phyloP scores from a whole-genome alignment of 208 protist species.

The Trypanosoma melophagium region DNA sequence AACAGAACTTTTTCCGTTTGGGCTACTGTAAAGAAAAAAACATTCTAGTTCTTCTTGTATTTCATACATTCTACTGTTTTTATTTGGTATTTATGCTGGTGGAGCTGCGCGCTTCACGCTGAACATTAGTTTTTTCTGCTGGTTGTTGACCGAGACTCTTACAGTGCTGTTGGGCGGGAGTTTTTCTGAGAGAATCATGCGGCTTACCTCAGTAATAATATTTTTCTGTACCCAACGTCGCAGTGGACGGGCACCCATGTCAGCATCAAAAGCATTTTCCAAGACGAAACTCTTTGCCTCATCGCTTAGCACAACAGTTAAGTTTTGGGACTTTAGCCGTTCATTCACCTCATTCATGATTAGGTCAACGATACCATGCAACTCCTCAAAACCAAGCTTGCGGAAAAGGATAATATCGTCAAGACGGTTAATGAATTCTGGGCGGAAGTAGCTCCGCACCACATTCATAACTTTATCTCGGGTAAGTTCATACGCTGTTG shows the following conservation, averaged over 20 bases:
- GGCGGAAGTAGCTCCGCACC: slow-evolving; percentile 51
- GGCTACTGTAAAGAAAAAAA: neutral
- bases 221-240: slow-evolving; percentile 88
- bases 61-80: neutral
- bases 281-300: slow-evolving; percentile 76
- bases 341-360: slow-evolving; percentile 64
- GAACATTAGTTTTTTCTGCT: slow-evolving; percentile 50
- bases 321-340: slow-evolving; percentile 59
- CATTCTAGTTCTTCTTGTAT: neutral
- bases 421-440: slow-evolving; percentile 78
- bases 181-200: slow-evolving; percentile 82
- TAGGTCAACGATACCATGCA: slow-evolving; percentile 48
- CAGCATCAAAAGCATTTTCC: slow-evolving; percentile 66
- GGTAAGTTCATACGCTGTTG: slow-evolving; percentile 34
- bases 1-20: too few species aligned
- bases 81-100: neutral
- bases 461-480: slow-evolving; percentile 45
- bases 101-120: slow-evolving; percentile 49
- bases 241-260: slow-evolving; percentile 91
- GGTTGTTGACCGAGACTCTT: slow-evolving; percentile 41
- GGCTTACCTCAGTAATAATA: slow-evolving; percentile 86
- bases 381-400: slow-evolving; percentile 35
- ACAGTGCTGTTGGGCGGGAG: slow-evolving; percentile 75
- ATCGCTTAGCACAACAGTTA: slow-evolving; percentile 52
- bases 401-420: slow-evolving; percentile 76